These are phyloP conservation scores for Phyllosticta citrichinensis DNA, from an alignment of 2,329 filamentous ascomycete species.

Conservation along the genomic window DNA sequence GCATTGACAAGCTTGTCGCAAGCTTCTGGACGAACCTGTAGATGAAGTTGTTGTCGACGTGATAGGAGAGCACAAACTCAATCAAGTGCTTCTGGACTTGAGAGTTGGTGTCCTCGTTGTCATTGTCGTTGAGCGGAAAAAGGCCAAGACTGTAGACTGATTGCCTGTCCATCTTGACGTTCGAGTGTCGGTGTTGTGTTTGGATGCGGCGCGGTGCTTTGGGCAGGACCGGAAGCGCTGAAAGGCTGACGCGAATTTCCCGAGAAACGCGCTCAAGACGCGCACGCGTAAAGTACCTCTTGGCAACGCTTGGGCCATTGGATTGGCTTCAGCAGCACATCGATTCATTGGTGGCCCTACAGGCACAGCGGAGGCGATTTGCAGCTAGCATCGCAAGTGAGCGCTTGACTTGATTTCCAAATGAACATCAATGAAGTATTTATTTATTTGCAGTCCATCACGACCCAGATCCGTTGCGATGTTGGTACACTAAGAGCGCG, in stretches of 20 bases:
- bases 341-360: too few relatives aligned
- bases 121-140: constrained; percentile 39
- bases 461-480: too few relatives aligned
- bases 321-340: neutral
- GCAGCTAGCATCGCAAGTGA: too few relatives aligned
- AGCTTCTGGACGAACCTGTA: constrained; percentile 56
- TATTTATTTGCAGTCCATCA: too few relatives aligned
- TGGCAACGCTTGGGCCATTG: neutral
- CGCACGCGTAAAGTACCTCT: constrained; percentile 13
- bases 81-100: constrained; percentile 66
- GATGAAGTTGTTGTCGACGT: constrained; percentile 87
- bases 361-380: too few relatives aligned
- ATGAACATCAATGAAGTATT: too few relatives aligned
- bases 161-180: constrained; percentile 64
- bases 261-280: constrained; percentile 5
- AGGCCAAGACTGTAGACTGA: constrained; percentile 80
- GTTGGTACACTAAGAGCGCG: too few relatives aligned
- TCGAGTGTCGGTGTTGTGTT: neutral
- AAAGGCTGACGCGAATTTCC: neutral
- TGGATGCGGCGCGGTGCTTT: neutral
- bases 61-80: constrained; percentile 86
- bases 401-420: too few relatives aligned
- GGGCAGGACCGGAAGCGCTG: neutral
- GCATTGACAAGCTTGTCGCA: constrained; percentile 12
- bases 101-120: constrained; percentile 24